phyloP scores from a whole-genome alignment of 192 early-diverging fungal species.

The Piromyces finnis region DNA sequence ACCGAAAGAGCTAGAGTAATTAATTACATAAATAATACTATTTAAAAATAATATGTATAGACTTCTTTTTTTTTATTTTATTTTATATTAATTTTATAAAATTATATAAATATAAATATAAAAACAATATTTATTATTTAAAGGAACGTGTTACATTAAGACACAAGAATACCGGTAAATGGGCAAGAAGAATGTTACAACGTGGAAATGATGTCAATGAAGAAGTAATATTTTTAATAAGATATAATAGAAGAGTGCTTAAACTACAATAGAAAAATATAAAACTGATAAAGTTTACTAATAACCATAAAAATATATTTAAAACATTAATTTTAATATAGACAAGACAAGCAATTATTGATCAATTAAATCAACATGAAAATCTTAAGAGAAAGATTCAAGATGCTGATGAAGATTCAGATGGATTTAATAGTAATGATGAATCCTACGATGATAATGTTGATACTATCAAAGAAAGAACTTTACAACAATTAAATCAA shows the following conservation, averaged over 20 bases:
- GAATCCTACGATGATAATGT: conserved; percentile 20
- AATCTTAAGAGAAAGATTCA: conserved; percentile 64
- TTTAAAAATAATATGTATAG: too few relatives aligned
- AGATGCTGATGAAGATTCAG: conserved; percentile 21
- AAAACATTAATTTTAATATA: too few relatives aligned
- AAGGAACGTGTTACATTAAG: conserved; percentile 82
- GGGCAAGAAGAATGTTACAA: conserved; percentile 68
- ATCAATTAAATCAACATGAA: conserved; percentile 66
- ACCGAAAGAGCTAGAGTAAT: conserved; percentile 45
- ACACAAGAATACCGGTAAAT: conserved; percentile 91
- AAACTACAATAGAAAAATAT: too few relatives aligned
- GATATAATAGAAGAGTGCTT: neutral
- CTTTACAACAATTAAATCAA: conserved; percentile 24
- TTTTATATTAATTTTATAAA: too few relatives aligned
- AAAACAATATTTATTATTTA: neutral
- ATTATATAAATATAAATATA: too few relatives aligned
- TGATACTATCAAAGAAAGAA: conserved; percentile 12
- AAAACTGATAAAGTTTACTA: too few relatives aligned
- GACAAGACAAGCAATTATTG: conserved; percentile 60
- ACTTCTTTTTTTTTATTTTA: too few relatives aligned
- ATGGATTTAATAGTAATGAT: conserved; percentile 18
- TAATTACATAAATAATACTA: too few relatives aligned
- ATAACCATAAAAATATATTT: too few relatives aligned
- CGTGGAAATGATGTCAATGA: conserved; percentile 5
- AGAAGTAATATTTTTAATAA: conserved; percentile 7